Conservation (phyloP, 345 rosid genomes). For the Eucalyptus grandis region DNA sequence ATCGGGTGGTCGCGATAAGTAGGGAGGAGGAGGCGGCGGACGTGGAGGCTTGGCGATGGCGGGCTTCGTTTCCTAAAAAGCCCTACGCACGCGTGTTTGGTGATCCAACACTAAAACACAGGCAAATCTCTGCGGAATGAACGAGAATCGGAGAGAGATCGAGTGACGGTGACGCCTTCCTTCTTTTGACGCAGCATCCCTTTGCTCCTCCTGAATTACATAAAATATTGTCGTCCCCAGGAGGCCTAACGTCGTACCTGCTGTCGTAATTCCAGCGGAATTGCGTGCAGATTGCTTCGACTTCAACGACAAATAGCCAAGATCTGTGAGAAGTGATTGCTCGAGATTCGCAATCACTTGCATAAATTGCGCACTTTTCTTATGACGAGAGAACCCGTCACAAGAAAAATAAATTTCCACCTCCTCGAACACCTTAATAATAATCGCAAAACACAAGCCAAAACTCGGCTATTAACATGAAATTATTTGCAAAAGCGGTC, state of each 20-base stretch:
- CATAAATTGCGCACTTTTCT: background rate
- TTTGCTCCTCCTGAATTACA: background rate
- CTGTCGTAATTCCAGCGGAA: background rate
- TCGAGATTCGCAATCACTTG: background rate
- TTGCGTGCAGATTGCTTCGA: background rate
- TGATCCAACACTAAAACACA: background rate
- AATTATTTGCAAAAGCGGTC: background rate
- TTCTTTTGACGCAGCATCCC: background rate
- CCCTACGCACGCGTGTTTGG: background rate
- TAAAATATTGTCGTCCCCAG: background rate
- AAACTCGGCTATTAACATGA: rapidly evolving
- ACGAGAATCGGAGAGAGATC: background rate
- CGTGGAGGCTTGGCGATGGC: background rate
- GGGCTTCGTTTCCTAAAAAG: background rate
- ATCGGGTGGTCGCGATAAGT: background rate
- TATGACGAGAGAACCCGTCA: background rate
- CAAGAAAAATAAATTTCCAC: background rate
- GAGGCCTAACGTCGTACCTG: background rate
- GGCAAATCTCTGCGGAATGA: background rate
- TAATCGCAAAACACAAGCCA: rapidly evolving
- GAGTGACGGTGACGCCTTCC: background rate
- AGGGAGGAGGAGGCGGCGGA: background rate
- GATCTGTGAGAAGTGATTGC: background rate
- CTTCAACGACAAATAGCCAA: background rate
- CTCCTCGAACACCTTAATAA: rapidly evolving